phyloP scores from a whole-genome alignment of 2,329 filamentous ascomycete genomes.

The Pezicula radicicola region DNA sequence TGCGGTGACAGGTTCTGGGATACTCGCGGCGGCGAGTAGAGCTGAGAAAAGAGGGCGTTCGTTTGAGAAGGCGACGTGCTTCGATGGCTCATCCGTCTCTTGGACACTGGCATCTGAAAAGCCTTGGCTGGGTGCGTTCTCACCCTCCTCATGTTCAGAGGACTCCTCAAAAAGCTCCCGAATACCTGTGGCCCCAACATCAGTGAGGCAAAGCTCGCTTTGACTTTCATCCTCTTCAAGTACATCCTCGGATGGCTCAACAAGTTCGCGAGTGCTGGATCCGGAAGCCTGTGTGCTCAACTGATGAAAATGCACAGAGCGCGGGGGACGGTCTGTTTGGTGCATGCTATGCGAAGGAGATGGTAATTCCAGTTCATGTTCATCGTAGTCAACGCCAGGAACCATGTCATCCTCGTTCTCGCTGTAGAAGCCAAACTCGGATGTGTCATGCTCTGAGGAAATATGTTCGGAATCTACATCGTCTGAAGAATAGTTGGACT shows the following conservation, averaged over 20 bases:
- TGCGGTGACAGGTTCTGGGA: not conserved
- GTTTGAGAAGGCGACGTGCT: too few species aligned
- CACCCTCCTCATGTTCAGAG: not conserved
- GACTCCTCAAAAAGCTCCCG: constrained; percentile 16
- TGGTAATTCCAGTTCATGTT: constrained; percentile 1
- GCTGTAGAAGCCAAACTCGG: not conserved
- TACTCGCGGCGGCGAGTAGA: not conserved
- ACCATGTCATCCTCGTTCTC: not conserved
- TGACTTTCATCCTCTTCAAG: constrained; percentile 9
- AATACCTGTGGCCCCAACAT: constrained; percentile 19
- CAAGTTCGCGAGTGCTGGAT: constrained; percentile 6
- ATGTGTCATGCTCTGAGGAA: not conserved
- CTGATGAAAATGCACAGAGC: not conserved
- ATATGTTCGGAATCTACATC: not conserved
- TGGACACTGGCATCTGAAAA: too few species aligned
- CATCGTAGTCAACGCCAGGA: not conserved
- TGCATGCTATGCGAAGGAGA: too few species aligned
- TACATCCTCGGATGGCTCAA: constrained; percentile 5
- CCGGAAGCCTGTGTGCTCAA: constrained; percentile 3
- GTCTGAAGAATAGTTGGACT: not conserved
- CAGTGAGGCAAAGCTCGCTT: constrained; percentile 21
- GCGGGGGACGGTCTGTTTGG: too few species aligned
- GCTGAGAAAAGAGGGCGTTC: too few species aligned
- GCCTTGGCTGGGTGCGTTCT: too few species aligned
- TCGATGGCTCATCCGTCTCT: too few species aligned